Evolutionary conservation across 257 asterid genomes (phyloP), one percentile per base, ranked within the genome.

Genomic region (Scutellaria galericulata): DNA sequence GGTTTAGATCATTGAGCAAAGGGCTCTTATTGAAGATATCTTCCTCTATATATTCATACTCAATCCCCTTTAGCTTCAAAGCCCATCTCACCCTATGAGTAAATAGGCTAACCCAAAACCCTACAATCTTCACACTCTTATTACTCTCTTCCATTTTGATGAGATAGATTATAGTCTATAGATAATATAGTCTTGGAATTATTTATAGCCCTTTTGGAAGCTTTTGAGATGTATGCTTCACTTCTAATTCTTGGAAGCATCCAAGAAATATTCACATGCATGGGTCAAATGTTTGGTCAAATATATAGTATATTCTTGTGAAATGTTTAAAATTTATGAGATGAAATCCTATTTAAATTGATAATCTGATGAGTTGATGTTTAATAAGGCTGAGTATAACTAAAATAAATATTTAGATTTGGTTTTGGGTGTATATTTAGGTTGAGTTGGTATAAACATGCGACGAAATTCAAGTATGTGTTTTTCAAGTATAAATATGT

Each of bases 21-120:
- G 86, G 72, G 65, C 70, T 74, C 75, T 48, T 83, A 31, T 78
- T 76, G 77, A 6, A 52, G 12, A 83, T 59, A 68, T 83, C 90
- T 59, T 85, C 86, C 71, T 83, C 86, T 7, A 83, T 69, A 55
- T 83, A 76, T 48, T 83, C 90, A 66, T 76, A 81, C 40, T 71
- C 70, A 0, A 85, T 3, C 0, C 84, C 86, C 64, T 85, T 85
- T 6, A 85, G 5, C 9, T 80, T 83, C 57, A 85, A 54, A 1
- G 82, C 87, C 86, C 84, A 83, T 35, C 77, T 74, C 46, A 85
- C 90, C 31, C 87, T 76, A 0, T 73, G 74, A n/a, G 47, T 80
- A 56, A 18, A 80, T 24, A 79, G 83, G 80, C 90, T 85, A 1
- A 66, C 78, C 86, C 87, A 80, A 20, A 71, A 78, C 4, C 90